Percentiles rank a stretch among this genome's conserved stretches.
These are phyloP conservation scores for Ceratocystis smalleyi DNA, from an alignment of 2,329 filamentous ascomycete genomes.

Conservation along the genomic window DNA sequence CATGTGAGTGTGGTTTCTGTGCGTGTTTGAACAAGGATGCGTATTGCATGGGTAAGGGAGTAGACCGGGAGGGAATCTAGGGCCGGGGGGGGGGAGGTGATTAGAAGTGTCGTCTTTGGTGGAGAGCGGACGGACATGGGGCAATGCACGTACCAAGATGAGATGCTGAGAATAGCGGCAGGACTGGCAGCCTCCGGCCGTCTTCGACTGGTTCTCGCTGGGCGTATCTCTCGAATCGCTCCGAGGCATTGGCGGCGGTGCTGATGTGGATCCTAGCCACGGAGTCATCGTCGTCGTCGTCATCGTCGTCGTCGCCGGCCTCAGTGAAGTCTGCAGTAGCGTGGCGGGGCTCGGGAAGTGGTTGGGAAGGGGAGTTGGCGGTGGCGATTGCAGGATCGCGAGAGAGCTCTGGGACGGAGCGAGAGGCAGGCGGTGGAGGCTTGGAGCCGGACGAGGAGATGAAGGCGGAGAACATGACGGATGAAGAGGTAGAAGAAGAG, in stretches of 20 bases:
- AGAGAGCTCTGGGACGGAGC: constrained; percentile 10
- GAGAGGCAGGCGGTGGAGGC: constrained; percentile 10
- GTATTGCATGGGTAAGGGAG: constrained; percentile 76
- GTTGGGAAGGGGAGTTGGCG: background rate
- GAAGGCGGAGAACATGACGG: constrained; percentile 13
- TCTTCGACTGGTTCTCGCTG: constrained; percentile 16
- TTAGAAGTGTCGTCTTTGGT: background rate
- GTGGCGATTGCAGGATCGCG: constrained; percentile 1
- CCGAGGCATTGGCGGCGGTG: constrained; percentile 24
- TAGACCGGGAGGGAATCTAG: constrained; percentile 77
- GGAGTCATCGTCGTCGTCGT: constrained; percentile 27
- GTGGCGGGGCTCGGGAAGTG: constrained; percentile 28
- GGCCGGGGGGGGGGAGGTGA: constrained; percentile 8
- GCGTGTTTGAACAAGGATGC: constrained; percentile 64
- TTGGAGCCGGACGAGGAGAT: background rate
- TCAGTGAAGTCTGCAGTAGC: constrained; percentile 52
- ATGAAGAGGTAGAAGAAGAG: background rate
- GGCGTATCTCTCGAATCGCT: constrained; percentile 18
- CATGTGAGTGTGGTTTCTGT: constrained; percentile 87
- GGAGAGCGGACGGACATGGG: background rate
- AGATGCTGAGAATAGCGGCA: constrained; percentile 67
- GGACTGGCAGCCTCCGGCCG: constrained; percentile 26
- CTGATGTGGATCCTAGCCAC: constrained; percentile 19
- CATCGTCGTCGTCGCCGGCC: constrained; percentile 40
- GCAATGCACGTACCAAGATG: constrained; percentile 48